Evolutionary conservation across 805 yeast species (phyloP), one percentile per base, ranked within the genome.

Genomic region (Nematodospora valgi): DNA sequence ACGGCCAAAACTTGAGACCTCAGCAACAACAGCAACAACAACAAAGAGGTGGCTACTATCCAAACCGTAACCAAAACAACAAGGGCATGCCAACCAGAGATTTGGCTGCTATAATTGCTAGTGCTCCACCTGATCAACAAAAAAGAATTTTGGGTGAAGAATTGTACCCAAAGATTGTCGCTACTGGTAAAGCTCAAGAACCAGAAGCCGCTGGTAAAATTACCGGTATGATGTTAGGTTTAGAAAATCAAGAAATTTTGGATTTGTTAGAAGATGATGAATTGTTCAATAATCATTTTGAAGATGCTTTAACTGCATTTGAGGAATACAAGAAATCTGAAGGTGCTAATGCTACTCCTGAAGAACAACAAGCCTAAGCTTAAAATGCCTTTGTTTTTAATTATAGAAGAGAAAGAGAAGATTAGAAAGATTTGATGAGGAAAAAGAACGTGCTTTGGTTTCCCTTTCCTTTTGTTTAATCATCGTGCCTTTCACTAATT

Each of bases 61-160:
- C 70, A 32, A 59, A 61, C 64, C 61, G 56, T 42, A 63, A 64
- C 47, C 72, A 70, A 59, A 66, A 64, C 64, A 64, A 52, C 48
- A 60, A 55, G 54, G n/a, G n/a, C n/a, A n/a, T n/a, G n/a, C n/a
- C n/a, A n/a, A n/a, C n/a, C n/a, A 68, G 64, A 56, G 74, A 64
- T 51, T 72, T 86, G 48, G 85, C 84, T 53, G 79, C 79, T 48
- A 68, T 70, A 38, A 62, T 80, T 45, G 74, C 81, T 37, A 72
- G 69, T 51, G 74, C 74, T 57, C 93, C 86, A 62, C 86, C 79
- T 58, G 93, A 83, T 60, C 91, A 86, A 70, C 96, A 88, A 75
- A 91, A 91, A 86, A 91, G 95, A 78, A 78, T 88, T 60, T 78
- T 93, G 61, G 98, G 98, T 71, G 97, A 93, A 77, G 95, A 88